phyloP scores from a whole-genome alignment of 306 rosid species.

The Castanea sativa region DNA sequence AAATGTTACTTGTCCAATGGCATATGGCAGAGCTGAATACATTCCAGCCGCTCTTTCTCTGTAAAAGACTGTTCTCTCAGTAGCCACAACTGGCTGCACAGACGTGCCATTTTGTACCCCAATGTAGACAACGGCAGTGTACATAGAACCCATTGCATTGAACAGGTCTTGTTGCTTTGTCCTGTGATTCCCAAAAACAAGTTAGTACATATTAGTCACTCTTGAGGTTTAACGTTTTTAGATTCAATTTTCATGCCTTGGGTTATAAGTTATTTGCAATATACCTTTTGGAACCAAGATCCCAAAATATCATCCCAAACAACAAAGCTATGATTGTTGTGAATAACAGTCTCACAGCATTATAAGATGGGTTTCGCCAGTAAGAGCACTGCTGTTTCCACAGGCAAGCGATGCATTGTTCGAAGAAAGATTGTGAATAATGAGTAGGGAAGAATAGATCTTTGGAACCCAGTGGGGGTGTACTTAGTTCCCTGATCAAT shows the following conservation, averaged over 20 bases:
- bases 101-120: constrained; percentile 68
- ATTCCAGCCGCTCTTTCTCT: constrained; percentile 93
- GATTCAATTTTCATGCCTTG: not conserved
- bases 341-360: constrained; percentile 69
- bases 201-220: not conserved
- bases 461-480: constrained; percentile 56
- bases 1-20: constrained; percentile 63
- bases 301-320: constrained; percentile 87
- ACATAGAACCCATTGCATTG: constrained; percentile 90
- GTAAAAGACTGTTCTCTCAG: constrained; percentile 85
- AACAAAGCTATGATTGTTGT: constrained; percentile 64
- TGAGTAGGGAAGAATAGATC: constrained; percentile 62
- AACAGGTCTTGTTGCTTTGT: constrained; percentile 62
- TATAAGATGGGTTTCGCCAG: constrained; percentile 87
- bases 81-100: constrained; percentile 76
- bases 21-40: constrained; percentile 86
- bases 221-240: not conserved
- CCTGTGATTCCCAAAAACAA: constrained; percentile 41
- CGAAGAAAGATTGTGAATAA: constrained; percentile 62
- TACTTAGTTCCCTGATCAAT: constrained; percentile 59
- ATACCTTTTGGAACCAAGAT: constrained; percentile 76
- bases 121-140: constrained; percentile 66
- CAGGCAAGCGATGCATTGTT: constrained; percentile 72
- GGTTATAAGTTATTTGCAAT: not conserved
- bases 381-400: constrained; percentile 88